Evolutionary conservation across 2,329 filamentous ascomycete genomes (phyloP).

Genomic region (Ceratocystis papillata): DNA sequence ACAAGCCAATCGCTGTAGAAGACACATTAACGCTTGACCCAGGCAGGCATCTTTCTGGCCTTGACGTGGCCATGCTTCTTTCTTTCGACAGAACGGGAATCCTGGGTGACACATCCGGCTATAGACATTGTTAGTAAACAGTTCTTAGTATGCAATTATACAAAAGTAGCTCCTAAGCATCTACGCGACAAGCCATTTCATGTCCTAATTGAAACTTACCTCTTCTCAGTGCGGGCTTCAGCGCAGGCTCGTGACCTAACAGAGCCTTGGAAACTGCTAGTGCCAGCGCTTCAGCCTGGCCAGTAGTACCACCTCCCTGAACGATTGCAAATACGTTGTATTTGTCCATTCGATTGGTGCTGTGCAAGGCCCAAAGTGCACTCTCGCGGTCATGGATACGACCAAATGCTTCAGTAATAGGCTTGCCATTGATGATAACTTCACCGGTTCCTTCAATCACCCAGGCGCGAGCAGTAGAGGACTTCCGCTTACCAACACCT

Average conservation of each 20-base stretch:
- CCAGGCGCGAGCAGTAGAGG: slow-evolving; percentile 71
- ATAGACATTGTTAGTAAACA: slow-evolving; percentile 36
- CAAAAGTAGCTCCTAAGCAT: slow-evolving; percentile 6
- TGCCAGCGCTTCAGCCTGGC: slow-evolving; percentile 89
- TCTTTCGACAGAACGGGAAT: slow-evolving; percentile 85
- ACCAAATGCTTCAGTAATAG: slow-evolving; percentile 69
- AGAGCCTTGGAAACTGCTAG: slow-evolving; percentile 81
- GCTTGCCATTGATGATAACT: slow-evolving; percentile 79
- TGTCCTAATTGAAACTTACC: slow-evolving; percentile 49
- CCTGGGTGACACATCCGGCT: slow-evolving; percentile 90
- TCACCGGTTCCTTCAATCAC: slow-evolving; percentile 89
- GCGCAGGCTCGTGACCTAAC: slow-evolving; percentile 77
- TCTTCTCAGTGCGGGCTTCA: slow-evolving; percentile 78
- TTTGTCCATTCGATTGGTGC: slow-evolving; percentile 75
- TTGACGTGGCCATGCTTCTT: slow-evolving; percentile 97
- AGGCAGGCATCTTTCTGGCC: slow-evolving; percentile 93
- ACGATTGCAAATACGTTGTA: slow-evolving; percentile 92
- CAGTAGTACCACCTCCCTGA: slow-evolving; percentile 78
- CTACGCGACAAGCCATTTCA: background rate
- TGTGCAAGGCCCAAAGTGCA: slow-evolving; percentile 79
- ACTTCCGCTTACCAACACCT: slow-evolving; percentile 78
- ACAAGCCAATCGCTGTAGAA: background rate
- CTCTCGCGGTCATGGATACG: slow-evolving; percentile 90
- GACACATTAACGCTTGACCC: slow-evolving; percentile 67
- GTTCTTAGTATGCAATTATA: slow-evolving; percentile 20